Conservation (phyloP, 768 basidiomycete genomes). For the Termitomyces sp. region DNA sequence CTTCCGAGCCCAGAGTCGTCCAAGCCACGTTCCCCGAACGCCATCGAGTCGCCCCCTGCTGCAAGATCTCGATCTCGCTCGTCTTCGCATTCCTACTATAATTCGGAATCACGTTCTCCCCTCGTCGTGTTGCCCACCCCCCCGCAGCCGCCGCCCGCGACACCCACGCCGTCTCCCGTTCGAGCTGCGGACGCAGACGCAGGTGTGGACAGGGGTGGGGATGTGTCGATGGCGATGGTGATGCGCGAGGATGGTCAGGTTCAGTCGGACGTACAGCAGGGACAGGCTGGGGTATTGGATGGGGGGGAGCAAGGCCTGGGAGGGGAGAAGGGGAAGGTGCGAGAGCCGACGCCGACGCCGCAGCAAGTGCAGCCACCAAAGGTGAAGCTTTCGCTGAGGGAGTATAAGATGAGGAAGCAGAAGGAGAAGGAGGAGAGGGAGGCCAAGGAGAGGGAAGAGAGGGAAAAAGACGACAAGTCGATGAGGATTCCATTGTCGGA, state of each 20-base stretch:
- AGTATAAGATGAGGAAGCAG: constrained; percentile 52
- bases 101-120: background rate
- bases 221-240: too few species aligned
- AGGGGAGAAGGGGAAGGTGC: background rate
- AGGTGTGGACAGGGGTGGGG: too few species aligned
- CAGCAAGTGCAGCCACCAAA: constrained; percentile 31
- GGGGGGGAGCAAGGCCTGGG: too few species aligned
- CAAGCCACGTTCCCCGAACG: too few species aligned
- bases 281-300: too few species aligned
- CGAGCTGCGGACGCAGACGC: too few species aligned
- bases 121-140: background rate
- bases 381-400: constrained; percentile 55
- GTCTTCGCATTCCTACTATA: too few species aligned
- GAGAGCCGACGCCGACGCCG: background rate
- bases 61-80: background rate
- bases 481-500: background rate
- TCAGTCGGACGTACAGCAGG: too few species aligned
- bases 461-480: too few species aligned
- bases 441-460: constrained; percentile 42
- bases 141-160: background rate
- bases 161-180: background rate
- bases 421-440: constrained; percentile 39
- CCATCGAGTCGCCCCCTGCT: too few species aligned
- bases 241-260: too few species aligned
- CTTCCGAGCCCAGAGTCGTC: too few species aligned